phyloP scores from a whole-genome alignment of 352 stramenopile species.

The Blastocystis sp. region DNA sequence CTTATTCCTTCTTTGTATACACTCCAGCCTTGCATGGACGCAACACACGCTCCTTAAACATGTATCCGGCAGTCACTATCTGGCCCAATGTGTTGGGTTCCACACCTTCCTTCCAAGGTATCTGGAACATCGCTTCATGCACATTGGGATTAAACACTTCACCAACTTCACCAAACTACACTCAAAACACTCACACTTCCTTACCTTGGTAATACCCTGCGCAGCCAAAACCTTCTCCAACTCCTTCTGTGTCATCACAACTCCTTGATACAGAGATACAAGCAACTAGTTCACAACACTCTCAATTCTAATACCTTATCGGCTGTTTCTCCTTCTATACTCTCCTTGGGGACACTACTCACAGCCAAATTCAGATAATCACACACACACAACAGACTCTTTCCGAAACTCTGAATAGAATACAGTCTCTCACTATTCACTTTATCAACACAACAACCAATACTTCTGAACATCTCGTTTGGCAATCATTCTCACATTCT shows the following conservation, averaged over 20 bases:
- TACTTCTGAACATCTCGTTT: constrained; percentile 56
- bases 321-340: constrained; percentile 14
- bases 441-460: not conserved
- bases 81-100: constrained; percentile 36
- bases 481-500: constrained; percentile 59
- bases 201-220: constrained; percentile 37
- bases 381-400: constrained; percentile 50
- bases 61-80: constrained; percentile 42
- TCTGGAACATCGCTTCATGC: constrained; percentile 61
- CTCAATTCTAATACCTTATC: not conserved
- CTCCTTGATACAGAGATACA: constrained; percentile 45
- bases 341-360: constrained; percentile 32
- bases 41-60: constrained; percentile 59
- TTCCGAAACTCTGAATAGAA: constrained; percentile 58
- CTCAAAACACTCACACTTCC: not conserved
- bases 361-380: constrained; percentile 44
- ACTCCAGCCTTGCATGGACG: constrained; percentile 60
- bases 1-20: constrained; percentile 12
- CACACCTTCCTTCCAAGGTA: constrained; percentile 15
- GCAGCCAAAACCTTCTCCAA: constrained; percentile 40
- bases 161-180: constrained; percentile 17
- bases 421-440: constrained; percentile 16
- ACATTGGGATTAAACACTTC: constrained; percentile 48
- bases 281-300: constrained; percentile 3
- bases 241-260: constrained; percentile 64